These are phyloP conservation scores for Rhodosporidiobolus sp. DNA, from an alignment of 768 basidiomycete genomes.

Conservation along the genomic window DNA sequence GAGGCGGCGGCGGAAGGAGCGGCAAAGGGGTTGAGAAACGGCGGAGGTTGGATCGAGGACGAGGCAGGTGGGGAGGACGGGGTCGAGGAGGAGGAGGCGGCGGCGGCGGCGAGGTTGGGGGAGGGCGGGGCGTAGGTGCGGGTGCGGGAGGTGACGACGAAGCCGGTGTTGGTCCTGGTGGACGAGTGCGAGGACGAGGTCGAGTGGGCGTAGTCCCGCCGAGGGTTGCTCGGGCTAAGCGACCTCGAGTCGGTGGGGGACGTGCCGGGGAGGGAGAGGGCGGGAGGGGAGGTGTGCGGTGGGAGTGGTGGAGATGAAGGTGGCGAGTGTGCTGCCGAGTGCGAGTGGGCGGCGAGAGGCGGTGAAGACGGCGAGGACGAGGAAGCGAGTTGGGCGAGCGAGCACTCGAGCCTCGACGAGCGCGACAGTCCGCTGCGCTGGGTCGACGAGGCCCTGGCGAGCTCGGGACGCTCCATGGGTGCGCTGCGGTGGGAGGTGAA, in stretches of 20 bases:
- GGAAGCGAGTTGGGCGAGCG: background rate
- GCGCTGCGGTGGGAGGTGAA: too few relatives aligned
- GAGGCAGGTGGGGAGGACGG: too few relatives aligned
- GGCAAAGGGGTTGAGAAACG: background rate
- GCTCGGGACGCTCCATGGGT: too few relatives aligned
- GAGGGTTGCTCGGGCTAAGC: background rate
- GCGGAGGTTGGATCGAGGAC: too few relatives aligned
- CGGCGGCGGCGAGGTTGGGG: too few relatives aligned
- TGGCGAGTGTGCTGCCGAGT: background rate
- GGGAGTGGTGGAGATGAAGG: background rate
- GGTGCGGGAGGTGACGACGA: slow-evolving; percentile 32
- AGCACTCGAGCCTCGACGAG: background rate
- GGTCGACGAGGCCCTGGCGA: background rate
- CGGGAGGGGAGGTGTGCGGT: background rate
- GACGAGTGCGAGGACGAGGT: slow-evolving; percentile 3
- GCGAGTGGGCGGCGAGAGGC: background rate
- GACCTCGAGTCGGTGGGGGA: background rate
- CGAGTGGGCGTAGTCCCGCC: background rate
- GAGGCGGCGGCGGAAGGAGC: background rate
- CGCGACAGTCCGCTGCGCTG: background rate
- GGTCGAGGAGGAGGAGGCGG: too few relatives aligned
- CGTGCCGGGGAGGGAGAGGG: background rate
- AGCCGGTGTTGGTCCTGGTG: slow-evolving; percentile 12
- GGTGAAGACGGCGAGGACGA: background rate
- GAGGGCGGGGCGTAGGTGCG: slow-evolving; percentile 19